Base-by-base conservation (phyloP, 768 basidiomycete species). In the Podaxis pistillaris region DNA sequence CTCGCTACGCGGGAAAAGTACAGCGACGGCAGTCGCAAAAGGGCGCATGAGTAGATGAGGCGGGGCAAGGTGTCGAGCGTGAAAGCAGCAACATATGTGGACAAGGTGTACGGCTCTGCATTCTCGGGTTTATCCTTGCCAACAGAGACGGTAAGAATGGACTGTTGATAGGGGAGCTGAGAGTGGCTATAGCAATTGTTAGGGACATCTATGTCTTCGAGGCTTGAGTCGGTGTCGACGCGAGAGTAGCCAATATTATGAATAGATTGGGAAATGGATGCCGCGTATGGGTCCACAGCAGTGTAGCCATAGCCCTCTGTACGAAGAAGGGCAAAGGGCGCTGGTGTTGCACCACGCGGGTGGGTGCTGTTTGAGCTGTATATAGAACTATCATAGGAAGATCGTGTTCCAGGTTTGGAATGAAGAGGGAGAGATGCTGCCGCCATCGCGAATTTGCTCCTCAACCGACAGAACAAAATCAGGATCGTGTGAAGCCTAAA, bases 1-100 rank as follows among this genome's bases (percentile, higher is more conserved):
- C 83, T 77, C 4, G 83, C 78, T 19, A 90, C 88, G 1, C 89
- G 82, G 2, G 84, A 80, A 70, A 86, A 90, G 68, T 90, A 90
- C 36, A 89, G 69, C 9, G 83, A 80, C 0, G 88, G 89, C 4
- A 90, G 77, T 22, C 84, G 78, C 19, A 90, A 73, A 9, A 88
- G 81, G 12, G 73, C 22, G 59, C 74, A 63, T 4, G 75, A 69
- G 56, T 79, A 79, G 0, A 75, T 54, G 50, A 75, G 66, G 19
- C 73, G 68, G 1, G 75, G 73, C 6, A 75, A 24, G 8, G 69
- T 70, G 58, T 75, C 71, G 19, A 71, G 33, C 19, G 69, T 41
- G 58, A 75, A 73, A 11, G 68, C 68, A n/a, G 63, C n/a, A 12
- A 68, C 38, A 49, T 66, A 60, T 17, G 47, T 51, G 15, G 49